Percentiles rank a stretch among this genome's conserved stretches.
Conservation (phyloP, 495 filamentous ascomycete species). For the Penicillium herquei region DNA sequence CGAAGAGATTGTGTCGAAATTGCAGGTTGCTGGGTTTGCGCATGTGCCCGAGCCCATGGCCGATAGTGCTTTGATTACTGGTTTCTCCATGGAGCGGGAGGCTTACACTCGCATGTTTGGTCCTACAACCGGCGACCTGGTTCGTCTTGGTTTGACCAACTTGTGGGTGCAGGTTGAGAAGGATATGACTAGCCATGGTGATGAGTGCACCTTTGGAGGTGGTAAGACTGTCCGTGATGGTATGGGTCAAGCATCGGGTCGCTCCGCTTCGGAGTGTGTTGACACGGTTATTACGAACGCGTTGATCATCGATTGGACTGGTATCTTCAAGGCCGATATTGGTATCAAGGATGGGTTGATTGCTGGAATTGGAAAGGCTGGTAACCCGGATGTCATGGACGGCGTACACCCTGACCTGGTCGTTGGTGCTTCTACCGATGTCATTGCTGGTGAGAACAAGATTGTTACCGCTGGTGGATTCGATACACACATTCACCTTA, state of each 20-base stretch:
- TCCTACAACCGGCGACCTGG: conserved; percentile 81
- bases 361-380: conserved; percentile 90
- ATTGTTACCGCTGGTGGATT: conserved; percentile 92
- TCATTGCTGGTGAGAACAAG: conserved; percentile 91
- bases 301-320: conserved; percentile 84
- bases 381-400: conserved; percentile 96
- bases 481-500: conserved; percentile 94
- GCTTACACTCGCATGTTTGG: conserved; percentile 89
- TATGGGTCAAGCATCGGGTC: conserved; percentile 89
- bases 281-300: conserved; percentile 94
- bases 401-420: conserved; percentile 77
- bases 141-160: conserved; percentile 80
- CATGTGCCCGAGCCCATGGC: conserved; percentile 64
- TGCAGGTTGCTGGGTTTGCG: conserved; percentile 72
- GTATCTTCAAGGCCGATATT: conserved; percentile 97
- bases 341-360: conserved; percentile 89
- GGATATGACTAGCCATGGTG: conserved; percentile 81
- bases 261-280: conserved; percentile 65
- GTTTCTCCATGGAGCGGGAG: conserved; percentile 70
- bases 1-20: conserved; percentile 62
- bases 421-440: conserved; percentile 88
- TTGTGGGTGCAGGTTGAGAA: conserved; percentile 92
- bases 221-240: conserved; percentile 94
- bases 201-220: conserved; percentile 94
- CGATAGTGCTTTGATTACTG: conserved; percentile 53